Evolutionary conservation across 257 asterid genomes (phyloP), one percentile per base, ranked within the genome.

Genomic region (Penstemon newberryi): DNA sequence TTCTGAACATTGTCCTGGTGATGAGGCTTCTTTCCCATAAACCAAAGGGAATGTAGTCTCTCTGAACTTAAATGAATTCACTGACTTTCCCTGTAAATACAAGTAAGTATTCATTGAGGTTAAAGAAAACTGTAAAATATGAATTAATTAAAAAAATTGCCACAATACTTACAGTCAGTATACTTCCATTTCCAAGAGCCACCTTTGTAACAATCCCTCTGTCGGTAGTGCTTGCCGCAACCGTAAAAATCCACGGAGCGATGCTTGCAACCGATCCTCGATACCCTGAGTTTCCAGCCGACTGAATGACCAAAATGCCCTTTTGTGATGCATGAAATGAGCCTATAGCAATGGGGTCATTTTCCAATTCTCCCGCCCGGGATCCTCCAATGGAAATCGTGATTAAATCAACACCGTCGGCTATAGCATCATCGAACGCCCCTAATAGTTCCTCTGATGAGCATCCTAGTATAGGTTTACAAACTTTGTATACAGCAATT

Each of bases 321-420:
- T 68, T 79, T 44, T 49, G 60, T 65, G 53, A 59, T 0, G 80
- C 76, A n/a, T 74, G 82, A 47, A 84, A 68, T 6, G 89, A 44
- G 3, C 71, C 86, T 4, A 81, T 81, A n/a, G 85, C 76, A 3
- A 84, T 46, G 11, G 54, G 1, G 37, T 81, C 85, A 0, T 5
- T 0, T 5, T 38, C 11, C 2, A 72, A 10, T 1, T 54, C 43
- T 0, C 9, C 0, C 4, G 71, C 54, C 5, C 0, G 0, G 0
- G 0, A 0, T 37, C 43, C 1, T 43, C 80, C 80, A 18, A 84
- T 4, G 0, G 89, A 84, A 4, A 78, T 5, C 0, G 83, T 18
- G 5, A 84, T 73, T 37, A 84, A 74, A 46, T 81, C 84, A 0
- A 81, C 86, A 38, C 89, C 86, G 61, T 84, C 89, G 5, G 89